Evolutionary conservation across 257 asterid species (phyloP).

Genomic region (Cinchona pubescens): DNA sequence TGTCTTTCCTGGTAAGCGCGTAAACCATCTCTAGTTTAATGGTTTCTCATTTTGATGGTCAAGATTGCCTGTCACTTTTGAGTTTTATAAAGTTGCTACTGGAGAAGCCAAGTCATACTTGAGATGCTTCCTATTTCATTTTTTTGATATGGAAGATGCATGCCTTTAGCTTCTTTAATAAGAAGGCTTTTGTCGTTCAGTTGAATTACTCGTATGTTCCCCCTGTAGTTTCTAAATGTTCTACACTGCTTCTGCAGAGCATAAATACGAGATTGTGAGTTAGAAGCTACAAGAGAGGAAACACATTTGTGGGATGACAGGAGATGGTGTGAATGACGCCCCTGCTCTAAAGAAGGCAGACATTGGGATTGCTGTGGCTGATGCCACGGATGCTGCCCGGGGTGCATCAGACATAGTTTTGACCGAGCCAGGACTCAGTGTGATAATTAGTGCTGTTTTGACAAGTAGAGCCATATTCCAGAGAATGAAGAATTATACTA

Average conservation of each 20-base stretch:
- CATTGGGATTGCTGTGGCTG: slow-evolving; percentile 56
- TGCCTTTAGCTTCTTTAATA: not conserved
- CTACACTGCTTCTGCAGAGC: slow-evolving; percentile 28
- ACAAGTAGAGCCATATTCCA: slow-evolving; percentile 51
- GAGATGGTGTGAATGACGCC: slow-evolving; percentile 55
- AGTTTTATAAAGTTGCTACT: not conserved
- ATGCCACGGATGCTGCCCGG: slow-evolving; percentile 53
- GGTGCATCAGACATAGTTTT: slow-evolving; percentile 48
- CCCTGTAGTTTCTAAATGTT: not conserved
- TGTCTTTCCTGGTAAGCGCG: slow-evolving; percentile 41
- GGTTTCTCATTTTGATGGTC: not conserved
- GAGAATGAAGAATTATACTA: slow-evolving; percentile 55
- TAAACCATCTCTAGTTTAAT: not conserved
- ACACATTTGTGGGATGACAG: slow-evolving; percentile 54
- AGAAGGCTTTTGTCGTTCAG: not conserved
- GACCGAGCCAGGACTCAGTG: slow-evolving; percentile 46
- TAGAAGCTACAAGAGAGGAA: slow-evolving; percentile 45
- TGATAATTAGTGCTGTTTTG: slow-evolving; percentile 44
- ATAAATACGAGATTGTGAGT: slow-evolving; percentile 50
- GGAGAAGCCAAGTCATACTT: not conserved
- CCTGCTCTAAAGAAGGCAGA: slow-evolving; percentile 49
- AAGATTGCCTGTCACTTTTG: not conserved
- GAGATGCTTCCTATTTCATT: not conserved
- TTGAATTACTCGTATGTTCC: not conserved
- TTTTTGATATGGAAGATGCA: not conserved